phyloP scores from a whole-genome alignment of 805 yeast species.

The Wickerhamiella bombiphila region DNA sequence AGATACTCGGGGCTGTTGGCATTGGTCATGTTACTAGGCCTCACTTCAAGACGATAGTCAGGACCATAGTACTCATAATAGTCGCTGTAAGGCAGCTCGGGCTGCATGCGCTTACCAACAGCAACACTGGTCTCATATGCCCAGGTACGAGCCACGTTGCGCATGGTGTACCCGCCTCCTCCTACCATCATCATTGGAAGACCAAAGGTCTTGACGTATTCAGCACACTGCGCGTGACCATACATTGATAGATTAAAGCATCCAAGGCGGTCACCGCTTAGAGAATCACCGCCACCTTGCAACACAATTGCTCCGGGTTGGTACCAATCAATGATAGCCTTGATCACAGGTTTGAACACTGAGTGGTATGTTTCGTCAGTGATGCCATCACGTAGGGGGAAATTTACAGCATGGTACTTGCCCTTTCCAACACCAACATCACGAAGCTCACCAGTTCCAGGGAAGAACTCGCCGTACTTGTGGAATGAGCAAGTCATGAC shows the following conservation, averaged over 20 bases:
- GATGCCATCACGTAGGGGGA: slow-evolving; percentile 88
- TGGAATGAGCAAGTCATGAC: slow-evolving; percentile 96
- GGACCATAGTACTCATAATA: slow-evolving; percentile 97
- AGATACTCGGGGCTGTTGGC: slow-evolving; percentile 88
- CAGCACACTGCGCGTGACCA: slow-evolving; percentile 94
- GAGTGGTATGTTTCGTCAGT: slow-evolving; percentile 88
- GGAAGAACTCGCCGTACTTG: slow-evolving; percentile 92
- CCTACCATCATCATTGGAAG: slow-evolving; percentile 84
- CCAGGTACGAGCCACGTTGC: slow-evolving; percentile 92
- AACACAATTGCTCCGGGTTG: slow-evolving; percentile 89
- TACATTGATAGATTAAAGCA: slow-evolving; percentile 82
- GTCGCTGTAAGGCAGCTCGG: slow-evolving; percentile 81
- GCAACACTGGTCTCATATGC: slow-evolving; percentile 80
- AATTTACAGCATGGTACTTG: slow-evolving; percentile 73
- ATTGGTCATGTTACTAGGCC: slow-evolving; percentile 93
- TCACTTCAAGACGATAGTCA: slow-evolving; percentile 83
- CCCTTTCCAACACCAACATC: slow-evolving; percentile 86
- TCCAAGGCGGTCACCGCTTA: slow-evolving; percentile 86
- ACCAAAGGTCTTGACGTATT: slow-evolving; percentile 74
- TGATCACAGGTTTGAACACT: slow-evolving; percentile 46
- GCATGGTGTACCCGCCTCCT: slow-evolving; percentile 96
- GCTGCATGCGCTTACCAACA: slow-evolving; percentile 38
- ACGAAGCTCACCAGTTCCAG: slow-evolving; percentile 89
- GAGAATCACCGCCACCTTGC: slow-evolving; percentile 95
- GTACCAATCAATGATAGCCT: slow-evolving; percentile 78